Conservation (phyloP, 2,329 filamentous ascomycete species). For the Podosphaera aphanis region DNA sequence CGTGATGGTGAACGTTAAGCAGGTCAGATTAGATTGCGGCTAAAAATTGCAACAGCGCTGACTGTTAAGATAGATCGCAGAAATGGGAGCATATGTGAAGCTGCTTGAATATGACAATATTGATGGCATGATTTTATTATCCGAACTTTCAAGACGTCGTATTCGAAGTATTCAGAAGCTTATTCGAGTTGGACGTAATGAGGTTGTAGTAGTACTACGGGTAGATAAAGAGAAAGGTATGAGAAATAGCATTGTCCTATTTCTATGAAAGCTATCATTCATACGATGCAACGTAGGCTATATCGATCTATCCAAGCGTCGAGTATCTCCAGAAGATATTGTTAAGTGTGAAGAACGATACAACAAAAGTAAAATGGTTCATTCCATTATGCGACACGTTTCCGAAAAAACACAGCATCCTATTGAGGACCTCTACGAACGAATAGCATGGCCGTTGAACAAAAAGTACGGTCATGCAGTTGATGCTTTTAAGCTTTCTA, state of each 20-base stretch:
- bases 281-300: constrained; percentile 33
- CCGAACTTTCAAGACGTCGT: constrained; percentile 90
- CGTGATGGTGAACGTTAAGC: constrained; percentile 99
- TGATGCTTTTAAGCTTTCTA: constrained; percentile 96
- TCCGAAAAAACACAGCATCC: constrained; percentile 87
- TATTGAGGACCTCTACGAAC: constrained; percentile 87
- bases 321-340: constrained; percentile 92
- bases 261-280: constrained; percentile 1
- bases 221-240: constrained; percentile 96
- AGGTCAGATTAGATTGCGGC: constrained; percentile 30
- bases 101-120: constrained; percentile 99
- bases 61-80: constrained; percentile 47
- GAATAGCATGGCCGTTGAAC: constrained; percentile 90
- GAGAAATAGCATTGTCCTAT: constrained; percentile 1
- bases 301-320: constrained; percentile 95
- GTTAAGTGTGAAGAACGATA: constrained; percentile 97
- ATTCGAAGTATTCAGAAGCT: constrained; percentile 98
- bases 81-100: constrained; percentile 99
- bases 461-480: constrained; percentile 92
- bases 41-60: constrained; percentile 3
- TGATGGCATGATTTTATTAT: constrained; percentile 98
- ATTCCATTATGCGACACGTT: constrained; percentile 96
- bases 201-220: constrained; percentile 93
- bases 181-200: constrained; percentile 90
- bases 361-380: constrained; percentile 99